Evolutionary conservation across 805 yeast species (phyloP).

Genomic region (Alloascoidea hylecoeti): DNA sequence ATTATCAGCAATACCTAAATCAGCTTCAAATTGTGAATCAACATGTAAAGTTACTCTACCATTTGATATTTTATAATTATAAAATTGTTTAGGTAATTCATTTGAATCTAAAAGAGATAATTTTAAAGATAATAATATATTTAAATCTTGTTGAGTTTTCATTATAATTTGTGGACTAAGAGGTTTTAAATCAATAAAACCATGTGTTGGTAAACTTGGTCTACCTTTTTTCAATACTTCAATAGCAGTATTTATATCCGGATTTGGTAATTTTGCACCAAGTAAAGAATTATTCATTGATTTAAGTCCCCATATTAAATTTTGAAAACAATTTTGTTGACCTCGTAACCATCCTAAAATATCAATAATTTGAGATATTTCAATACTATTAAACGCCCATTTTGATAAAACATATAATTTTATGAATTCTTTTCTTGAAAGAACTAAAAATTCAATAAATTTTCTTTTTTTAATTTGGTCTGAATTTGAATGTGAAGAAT

Average conservation of each 20-base stretch:
- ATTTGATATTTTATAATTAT: conserved; percentile 49
- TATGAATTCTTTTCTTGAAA: conserved; percentile 69
- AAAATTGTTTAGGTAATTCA: conserved; percentile 51
- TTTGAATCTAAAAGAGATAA: conserved; percentile 45
- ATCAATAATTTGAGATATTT: conserved; percentile 68
- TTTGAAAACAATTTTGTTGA: conserved; percentile 57
- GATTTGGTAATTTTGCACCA: conserved; percentile 85
- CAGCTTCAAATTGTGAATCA: conserved; percentile 53
- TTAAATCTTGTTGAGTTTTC: conserved; percentile 50
- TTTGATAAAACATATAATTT: conserved; percentile 75
- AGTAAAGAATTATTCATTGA: conserved; percentile 56
- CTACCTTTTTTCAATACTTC: conserved; percentile 71
- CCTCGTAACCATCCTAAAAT: conserved; percentile 76
- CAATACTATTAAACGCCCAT: conserved; percentile 71
- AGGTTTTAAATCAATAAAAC: conserved; percentile 31
- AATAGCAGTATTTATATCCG: conserved; percentile 77
- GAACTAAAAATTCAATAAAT: conserved; percentile 54
- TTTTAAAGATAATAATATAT: conserved; percentile 58
- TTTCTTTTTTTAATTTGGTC: conserved; percentile 54
- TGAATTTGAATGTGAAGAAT: conserved; percentile 32
- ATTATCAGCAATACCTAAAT: conserved; percentile 63
- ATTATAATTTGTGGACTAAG: conserved; percentile 44
- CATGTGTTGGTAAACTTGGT: conserved; percentile 59
- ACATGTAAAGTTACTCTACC: conserved; percentile 64
- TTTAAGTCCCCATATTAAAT: conserved; percentile 50